Conservation (phyloP, 768 basidiomycete species). For the Cystobasidium tubakii region DNA sequence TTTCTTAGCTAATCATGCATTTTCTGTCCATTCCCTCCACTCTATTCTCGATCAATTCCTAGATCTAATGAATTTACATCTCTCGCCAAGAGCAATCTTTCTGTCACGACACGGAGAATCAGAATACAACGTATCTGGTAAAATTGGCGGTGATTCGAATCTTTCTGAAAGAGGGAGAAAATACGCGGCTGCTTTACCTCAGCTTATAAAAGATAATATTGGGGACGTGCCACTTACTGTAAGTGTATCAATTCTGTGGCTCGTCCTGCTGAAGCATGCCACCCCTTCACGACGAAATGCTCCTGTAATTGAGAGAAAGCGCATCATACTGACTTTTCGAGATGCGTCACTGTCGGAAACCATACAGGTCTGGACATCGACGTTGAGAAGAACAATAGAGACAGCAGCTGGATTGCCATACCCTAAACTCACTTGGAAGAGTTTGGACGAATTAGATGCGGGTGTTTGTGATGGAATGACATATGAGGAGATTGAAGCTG, state of each 20-base stretch:
- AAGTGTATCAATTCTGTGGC: slow-evolving; percentile 42
- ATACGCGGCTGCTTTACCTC: slow-evolving; percentile 80
- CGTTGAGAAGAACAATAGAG: slow-evolving; percentile 82
- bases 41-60: too few species aligned
- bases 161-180: slow-evolving; percentile 75
- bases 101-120: slow-evolving; percentile 98
- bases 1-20: too few species aligned
- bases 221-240: slow-evolving; percentile 83
- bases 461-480: slow-evolving; percentile 99
- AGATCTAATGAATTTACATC: slow-evolving; percentile 78
- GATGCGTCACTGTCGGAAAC: too few species aligned
- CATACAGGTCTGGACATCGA: slow-evolving; percentile 99
- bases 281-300: too few species aligned
- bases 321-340: too few species aligned
- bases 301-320: too few species aligned
- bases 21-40: too few species aligned
- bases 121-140: slow-evolving; percentile 89
- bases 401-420: slow-evolving; percentile 77
- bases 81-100: slow-evolving; percentile 94
- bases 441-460: slow-evolving; percentile 93
- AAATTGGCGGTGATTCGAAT: slow-evolving; percentile 93
- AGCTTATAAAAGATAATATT: slow-evolving; percentile 79
- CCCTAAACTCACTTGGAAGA: slow-evolving; percentile 95
- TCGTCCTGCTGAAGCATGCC: too few species aligned
- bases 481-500: slow-evolving; percentile 96